These are phyloP conservation scores for Termitomyces sp. DNA, from an alignment of 768 basidiomycete genomes.

Conservation along the genomic window DNA sequence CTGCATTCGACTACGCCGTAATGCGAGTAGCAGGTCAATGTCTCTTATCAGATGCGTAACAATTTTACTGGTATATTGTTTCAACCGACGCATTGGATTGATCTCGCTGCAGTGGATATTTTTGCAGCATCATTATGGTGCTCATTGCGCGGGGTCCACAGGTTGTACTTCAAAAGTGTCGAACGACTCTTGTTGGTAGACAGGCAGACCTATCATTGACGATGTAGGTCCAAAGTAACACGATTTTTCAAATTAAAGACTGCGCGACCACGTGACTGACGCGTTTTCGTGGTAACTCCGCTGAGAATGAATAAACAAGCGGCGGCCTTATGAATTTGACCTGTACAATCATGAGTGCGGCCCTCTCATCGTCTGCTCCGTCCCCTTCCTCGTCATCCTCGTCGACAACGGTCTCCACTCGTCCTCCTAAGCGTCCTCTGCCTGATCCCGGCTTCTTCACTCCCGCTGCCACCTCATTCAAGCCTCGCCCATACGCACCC, in stretches of 20 bases:
- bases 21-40: too few species aligned
- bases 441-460: slow-evolving; percentile 56
- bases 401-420: slow-evolving; percentile 22
- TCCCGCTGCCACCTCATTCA: slow-evolving; percentile 58
- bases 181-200: too few species aligned
- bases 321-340: background rate
- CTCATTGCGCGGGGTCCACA: too few species aligned
- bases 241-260: background rate
- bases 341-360: slow-evolving; percentile 2
- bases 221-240: too few species aligned
- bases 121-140: too few species aligned
- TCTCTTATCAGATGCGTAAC: too few species aligned
- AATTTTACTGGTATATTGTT: too few species aligned
- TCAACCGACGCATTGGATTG: too few species aligned
- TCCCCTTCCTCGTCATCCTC: background rate
- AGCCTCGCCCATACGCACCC: slow-evolving; percentile 59
- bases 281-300: slow-evolving; percentile 36
- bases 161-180: too few species aligned
- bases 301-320: slow-evolving; percentile 12
- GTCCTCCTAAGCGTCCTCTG: slow-evolving; percentile 45
- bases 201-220: too few species aligned
- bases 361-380: slow-evolving; percentile 4
- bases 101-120: too few species aligned
- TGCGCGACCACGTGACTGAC: slow-evolving; percentile 29
- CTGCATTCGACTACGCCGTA: too few species aligned